Evolutionary conservation across 2,329 filamentous ascomycete species (phyloP), one percentile per base, ranked within the genome.

Genomic region (Mycocentrospora acerina): DNA sequence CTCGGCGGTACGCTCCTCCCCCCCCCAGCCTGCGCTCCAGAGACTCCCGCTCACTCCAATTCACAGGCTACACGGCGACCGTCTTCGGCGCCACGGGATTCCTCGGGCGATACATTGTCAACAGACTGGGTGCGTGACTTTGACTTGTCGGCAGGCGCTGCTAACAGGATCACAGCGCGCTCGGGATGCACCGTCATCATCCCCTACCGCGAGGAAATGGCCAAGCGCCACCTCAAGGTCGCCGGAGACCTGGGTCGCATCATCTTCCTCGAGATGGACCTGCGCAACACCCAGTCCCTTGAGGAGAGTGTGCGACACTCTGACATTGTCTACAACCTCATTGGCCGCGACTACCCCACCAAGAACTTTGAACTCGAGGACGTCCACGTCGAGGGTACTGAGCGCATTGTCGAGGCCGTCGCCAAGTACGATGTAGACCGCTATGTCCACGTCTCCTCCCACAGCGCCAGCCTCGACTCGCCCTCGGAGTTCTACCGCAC

Each of bases 361-460:
- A 98, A 98, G 78, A 98, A 98, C 78, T 98, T 96, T 71, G 82
- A 85, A 40, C 78, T 95, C 45, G 85, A 88, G 58, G 91, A 97
- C 66, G 90, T 97, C 28, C 90, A 98, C 61, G 82, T 97, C 26
- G 90, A 95, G 68, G 90, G 91, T 47, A 85, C 87, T 13, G 86
- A 94, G 73, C 85, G 93, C 55, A 98, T 98, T 59, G 88, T 82
- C 34, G 89, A 95, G 66, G 90, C 93, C 36, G 89, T 90, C 36
- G 93, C 91, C 60, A 98, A 98, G 73, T 98, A 98, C 72, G 91
- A 98, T 61, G 83, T 96, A 54, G 93, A 98, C 72, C 85, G 93
- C 51, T 98, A 88, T 71, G 90, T 98, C 51, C 93, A 98, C 59
- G 84, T 98, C 57, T 98, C 93, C 8, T 95, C 90, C 22, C 90